phyloP scores from a whole-genome alignment of 495 filamentous ascomycete genomes.

The Neurospora tetraspora region DNA sequence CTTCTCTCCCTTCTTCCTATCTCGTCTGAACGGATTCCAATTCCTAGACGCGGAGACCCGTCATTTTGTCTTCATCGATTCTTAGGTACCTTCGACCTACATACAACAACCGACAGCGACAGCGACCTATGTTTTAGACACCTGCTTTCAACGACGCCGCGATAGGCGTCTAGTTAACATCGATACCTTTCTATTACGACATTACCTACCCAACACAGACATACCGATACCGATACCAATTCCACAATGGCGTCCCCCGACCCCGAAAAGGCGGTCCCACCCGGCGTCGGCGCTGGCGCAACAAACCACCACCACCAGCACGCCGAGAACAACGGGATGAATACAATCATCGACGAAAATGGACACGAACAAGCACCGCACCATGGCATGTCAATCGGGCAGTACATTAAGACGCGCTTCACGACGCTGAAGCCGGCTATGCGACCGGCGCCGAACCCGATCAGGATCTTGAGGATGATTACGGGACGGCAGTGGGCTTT shows the following conservation, averaged over 20 bases:
- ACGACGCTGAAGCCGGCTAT: conserved; percentile 67
- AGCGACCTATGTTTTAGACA: neutral
- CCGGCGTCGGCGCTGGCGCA: neutral
- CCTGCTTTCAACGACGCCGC: neutral
- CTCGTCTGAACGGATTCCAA: neutral
- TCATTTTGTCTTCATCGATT: neutral
- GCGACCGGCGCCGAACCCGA: conserved; percentile 68
- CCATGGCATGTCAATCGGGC: conserved; percentile 43
- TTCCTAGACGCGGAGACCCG: neutral
- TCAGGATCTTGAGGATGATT: conserved; percentile 58
- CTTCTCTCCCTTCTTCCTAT: no score
- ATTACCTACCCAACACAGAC: no score
- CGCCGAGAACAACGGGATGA: neutral
- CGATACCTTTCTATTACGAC: neutral
- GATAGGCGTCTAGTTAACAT: neutral
- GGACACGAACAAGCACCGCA: conserved; percentile 21
- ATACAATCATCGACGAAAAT: neutral
- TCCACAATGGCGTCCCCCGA: neutral
- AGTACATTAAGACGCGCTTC: conserved; percentile 63
- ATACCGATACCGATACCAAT: neutral
- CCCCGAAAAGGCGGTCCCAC: conserved; percentile 4
- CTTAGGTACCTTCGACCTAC: neutral
- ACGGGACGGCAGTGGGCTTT: conserved; percentile 77
- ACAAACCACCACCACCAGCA: neutral
- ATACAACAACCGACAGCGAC: neutral